Percentiles rank a stretch among this genome's conserved stretches.
Evolutionary conservation across 2,329 filamentous ascomycete species (phyloP).

Genomic region (Rosellinia necatrix): DNA sequence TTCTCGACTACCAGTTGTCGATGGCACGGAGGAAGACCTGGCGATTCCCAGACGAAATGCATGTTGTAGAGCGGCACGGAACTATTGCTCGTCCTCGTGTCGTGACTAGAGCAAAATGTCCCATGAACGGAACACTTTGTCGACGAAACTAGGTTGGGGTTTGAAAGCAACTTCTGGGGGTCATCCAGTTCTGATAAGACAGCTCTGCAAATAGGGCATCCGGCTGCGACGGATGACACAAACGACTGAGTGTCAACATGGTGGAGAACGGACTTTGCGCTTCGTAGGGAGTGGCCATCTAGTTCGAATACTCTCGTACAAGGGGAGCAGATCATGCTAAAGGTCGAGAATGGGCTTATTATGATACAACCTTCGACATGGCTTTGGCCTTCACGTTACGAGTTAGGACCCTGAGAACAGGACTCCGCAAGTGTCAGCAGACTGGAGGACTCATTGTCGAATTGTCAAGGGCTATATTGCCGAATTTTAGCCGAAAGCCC

Average conservation of each 20-base stretch:
- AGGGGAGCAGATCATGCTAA: background rate
- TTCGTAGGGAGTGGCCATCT: background rate
- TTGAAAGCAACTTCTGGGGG: background rate
- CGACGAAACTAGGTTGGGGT: background rate
- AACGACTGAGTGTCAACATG: constrained; percentile 3
- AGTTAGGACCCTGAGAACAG: no score
- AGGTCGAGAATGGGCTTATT: no score
- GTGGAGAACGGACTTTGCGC: background rate
- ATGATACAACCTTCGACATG: no score
- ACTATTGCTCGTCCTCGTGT: no score
- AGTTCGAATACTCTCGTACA: constrained; percentile 1
- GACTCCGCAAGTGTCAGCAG: no score
- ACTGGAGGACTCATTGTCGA: no score
- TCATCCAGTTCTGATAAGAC: constrained; percentile 4
- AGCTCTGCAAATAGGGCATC: constrained; percentile 6
- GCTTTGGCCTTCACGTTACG: no score
- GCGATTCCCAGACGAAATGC: background rate
- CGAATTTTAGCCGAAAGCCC: no score
- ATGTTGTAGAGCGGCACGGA: background rate
- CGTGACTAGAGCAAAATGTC: no score
- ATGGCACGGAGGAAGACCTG: background rate
- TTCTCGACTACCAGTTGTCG: background rate
- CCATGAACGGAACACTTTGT: background rate
- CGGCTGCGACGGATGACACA: background rate
- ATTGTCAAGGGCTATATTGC: no score